phyloP scores from a whole-genome alignment of 2,329 filamentous ascomycete genomes.

The Hymenoscyphus linearis region DNA sequence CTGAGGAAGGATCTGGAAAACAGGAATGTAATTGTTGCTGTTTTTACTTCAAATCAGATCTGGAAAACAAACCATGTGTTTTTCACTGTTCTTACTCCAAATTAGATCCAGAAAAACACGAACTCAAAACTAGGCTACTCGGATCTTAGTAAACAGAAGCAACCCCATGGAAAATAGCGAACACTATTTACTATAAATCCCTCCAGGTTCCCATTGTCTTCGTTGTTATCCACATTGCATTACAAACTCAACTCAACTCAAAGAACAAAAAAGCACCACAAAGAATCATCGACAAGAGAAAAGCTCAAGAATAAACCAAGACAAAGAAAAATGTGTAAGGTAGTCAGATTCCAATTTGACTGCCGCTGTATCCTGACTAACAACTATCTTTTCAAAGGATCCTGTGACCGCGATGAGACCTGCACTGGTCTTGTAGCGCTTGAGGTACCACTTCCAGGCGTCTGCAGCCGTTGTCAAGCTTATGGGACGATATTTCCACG shows the following conservation, averaged over 20 bases:
- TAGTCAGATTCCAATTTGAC: background rate
- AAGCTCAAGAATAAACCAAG: background rate
- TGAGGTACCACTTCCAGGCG: background rate
- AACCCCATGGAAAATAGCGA: background rate
- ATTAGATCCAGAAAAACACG: background rate
- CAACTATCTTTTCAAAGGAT: background rate
- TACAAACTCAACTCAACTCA: no score
- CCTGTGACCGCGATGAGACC: background rate
- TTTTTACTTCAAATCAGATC: no score
- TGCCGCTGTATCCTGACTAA: background rate
- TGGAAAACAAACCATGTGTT: background rate
- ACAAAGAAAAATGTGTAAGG: background rate
- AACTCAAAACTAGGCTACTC: background rate
- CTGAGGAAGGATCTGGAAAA: no score
- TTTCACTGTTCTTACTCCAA: background rate
- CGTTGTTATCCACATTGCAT: background rate
- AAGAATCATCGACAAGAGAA: background rate
- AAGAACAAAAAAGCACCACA: background rate
- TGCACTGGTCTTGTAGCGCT: background rate
- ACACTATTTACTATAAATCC: background rate
- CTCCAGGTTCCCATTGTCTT: background rate
- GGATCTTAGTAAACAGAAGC: background rate
- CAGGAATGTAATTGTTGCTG: no score
- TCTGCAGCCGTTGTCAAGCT: background rate
- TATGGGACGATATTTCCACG: background rate